Evolutionary conservation across 2,329 filamentous ascomycete genomes (phyloP).

Genomic region (Hypoxylon sp.): DNA sequence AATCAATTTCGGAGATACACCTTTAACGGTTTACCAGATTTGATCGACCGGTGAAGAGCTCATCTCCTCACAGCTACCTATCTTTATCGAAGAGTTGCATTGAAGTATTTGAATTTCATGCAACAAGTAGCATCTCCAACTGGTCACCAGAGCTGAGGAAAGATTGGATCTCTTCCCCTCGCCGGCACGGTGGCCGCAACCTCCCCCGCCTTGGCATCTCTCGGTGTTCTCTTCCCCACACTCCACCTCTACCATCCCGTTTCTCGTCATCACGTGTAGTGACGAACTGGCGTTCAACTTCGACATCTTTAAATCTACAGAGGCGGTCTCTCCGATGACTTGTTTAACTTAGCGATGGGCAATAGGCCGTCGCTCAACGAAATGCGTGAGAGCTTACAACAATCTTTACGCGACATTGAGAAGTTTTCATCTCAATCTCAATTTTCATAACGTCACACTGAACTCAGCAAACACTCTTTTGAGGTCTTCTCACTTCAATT

Average conservation of each 20-base stretch:
- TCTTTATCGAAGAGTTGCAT: constrained; percentile 25
- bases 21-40: constrained; percentile 8
- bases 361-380: too few species aligned
- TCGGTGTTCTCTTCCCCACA: constrained; percentile 25
- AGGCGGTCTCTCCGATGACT: too few species aligned
- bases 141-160: constrained; percentile 18
- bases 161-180: constrained; percentile 21
- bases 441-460: too few species aligned
- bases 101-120: constrained; percentile 34
- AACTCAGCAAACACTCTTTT: too few species aligned
- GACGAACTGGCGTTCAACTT: neutral
- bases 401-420: too few species aligned
- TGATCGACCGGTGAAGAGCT: constrained; percentile 8
- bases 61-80: neutral
- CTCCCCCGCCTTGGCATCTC: constrained; percentile 31
- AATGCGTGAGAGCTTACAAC: too few species aligned
- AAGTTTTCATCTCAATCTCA: too few species aligned
- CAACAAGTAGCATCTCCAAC: constrained; percentile 28
- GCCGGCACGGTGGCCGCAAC: constrained; percentile 30
- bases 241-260: constrained; percentile 16
- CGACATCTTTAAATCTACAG: too few species aligned
- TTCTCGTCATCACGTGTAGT: constrained; percentile 1
- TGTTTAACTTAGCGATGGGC: too few species aligned
- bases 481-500: too few species aligned
- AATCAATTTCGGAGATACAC: constrained; percentile 9